phyloP scores from a whole-genome alignment of 805 yeast species.

The Lachancea nothofagi region DNA sequence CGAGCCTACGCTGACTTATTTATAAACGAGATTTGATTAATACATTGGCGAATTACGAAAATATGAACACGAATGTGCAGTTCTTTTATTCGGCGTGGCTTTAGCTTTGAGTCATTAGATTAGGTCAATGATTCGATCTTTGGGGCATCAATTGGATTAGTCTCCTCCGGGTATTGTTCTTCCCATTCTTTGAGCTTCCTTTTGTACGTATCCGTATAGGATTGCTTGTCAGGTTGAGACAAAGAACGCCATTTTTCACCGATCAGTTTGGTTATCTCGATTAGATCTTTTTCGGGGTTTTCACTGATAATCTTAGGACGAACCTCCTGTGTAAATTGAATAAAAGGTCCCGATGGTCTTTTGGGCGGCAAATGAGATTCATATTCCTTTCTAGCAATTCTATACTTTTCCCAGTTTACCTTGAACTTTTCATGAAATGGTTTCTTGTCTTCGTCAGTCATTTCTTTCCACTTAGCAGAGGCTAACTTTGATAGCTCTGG shows the following conservation, averaged over 20 bases:
- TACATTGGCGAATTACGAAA: no score
- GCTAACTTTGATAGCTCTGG: constrained; percentile 52
- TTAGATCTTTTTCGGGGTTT: constrained; percentile 31
- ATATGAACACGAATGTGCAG: no score
- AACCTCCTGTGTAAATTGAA: constrained; percentile 33
- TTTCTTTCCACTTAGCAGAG: constrained; percentile 87
- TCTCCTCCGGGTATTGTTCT: constrained; percentile 31
- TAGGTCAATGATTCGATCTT: constrained; percentile 1
- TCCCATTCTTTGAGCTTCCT: constrained; percentile 37
- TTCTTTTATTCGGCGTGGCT: background rate
- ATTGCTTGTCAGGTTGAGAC: constrained; percentile 26
- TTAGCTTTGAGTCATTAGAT: background rate
- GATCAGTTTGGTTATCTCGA: constrained; percentile 32
- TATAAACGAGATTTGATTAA: no score
- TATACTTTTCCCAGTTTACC: constrained; percentile 33
- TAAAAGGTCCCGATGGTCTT: constrained; percentile 36
- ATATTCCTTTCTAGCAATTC: constrained; percentile 32
- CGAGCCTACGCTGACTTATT: no score
- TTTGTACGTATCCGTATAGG: constrained; percentile 34
- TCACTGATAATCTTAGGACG: constrained; percentile 31
- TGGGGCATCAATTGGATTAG: constrained; percentile 2
- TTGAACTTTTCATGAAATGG: constrained; percentile 62
- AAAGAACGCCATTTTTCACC: constrained; percentile 33
- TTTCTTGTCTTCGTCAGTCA: constrained; percentile 66
- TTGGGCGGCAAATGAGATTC: constrained; percentile 35